Evolutionary conservation across 805 yeast species (phyloP), one percentile per base, ranked within the genome.

Genomic region (Kodamaea neixiangensis): DNA sequence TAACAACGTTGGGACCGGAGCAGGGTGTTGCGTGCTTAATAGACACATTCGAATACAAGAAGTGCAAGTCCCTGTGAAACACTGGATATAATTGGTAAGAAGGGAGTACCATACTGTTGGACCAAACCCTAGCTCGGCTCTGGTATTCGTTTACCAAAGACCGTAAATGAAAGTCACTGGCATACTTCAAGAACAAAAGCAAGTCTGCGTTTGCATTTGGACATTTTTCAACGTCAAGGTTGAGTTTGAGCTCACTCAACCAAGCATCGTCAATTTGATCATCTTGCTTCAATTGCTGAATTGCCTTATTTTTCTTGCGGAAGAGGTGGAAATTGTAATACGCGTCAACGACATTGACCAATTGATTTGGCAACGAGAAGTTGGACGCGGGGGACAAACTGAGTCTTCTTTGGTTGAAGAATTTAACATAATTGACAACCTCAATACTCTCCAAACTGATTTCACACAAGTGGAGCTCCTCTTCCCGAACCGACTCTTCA

Each of bases 21-120:
- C 99, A 94, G 0, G 97, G 97, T 0, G 96, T 90, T 0, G 96
- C 87, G 38, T 89, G 87, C 59, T 85, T 86, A 7, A 85, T 81
- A 3, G 93, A 87, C 0, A 91, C 93, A 71, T 89, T 81, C 1
- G 96, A 87, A 60, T 87, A 89, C 19, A 93, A 71, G 11, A 90
- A 81, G 5, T 87, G 81, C 25, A 96, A 82, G 58, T 81, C 86
- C 60, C 90, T 96, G 63, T 93, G 97, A 39, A 72, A 73, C 3
- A 72, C 62, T 0, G 79, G 79, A 44, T 73, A 72, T 10, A 75
- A 59, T 48, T 74, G 77, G 49, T 72, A 72, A 5, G 72, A 61
- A 0, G 74, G 58, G 11, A 65, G 56, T 37, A 64, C 66, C 68
- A 72, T 64, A 50, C 71, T 65, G 47, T 68, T 70, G 4, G 71